Evolutionary conservation across 2,329 filamentous ascomycete genomes (phyloP), one percentile per base, ranked within the genome.

Genomic region (Fonsecaea erecta): DNA sequence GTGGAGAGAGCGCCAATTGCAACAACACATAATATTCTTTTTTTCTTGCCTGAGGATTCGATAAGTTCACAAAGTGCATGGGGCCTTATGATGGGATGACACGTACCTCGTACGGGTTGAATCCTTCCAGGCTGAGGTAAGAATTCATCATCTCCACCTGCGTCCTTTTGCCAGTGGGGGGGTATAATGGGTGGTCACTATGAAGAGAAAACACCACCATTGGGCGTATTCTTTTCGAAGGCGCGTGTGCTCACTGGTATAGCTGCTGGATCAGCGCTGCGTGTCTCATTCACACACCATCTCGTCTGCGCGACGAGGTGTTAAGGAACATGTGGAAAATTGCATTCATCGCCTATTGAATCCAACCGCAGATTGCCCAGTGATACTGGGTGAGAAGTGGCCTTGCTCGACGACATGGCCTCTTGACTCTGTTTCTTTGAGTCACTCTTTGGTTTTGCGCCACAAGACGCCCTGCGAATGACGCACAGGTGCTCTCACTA

Each of bases 281-380:
- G 48, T 53, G 51, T 53, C 51, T 53, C 51, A 53, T 53, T 53
- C 26, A 32, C 51, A 53, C 51, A 53, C 51, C 51, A 53, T 53
- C 24, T 53, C 30, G 6, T 8, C 51, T 53, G 6, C 14, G 1
- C 26, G 18, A 21, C 6, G 48, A 1, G 12, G 28, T 12, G 14
- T 28, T 30, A 8, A 11, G 48, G 32, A 5, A 2, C 1, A 52
- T 26, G 21, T 52, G 48, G 21, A 14, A 12, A 52, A 52, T 4
- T 52, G 48, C 21, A 30, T 21, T 26, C n/a, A 12, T 14, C 26
- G 21, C n/a, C 11, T 5, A 2, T 12, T 12, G 32, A 52, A 28
- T 52, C 48, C 37, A 40, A 40, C 37, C 37, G 37, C 37, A 40
- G 18, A n/a, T n/a, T 40, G 37, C 14, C 14, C 37, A n/a, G 5